A percentile compares a stretch with the other conserved stretches of the same genome.
Evolutionary conservation across 1,284 basidiomycete species (phyloP).

Genomic region (Trametes sp.): DNA sequence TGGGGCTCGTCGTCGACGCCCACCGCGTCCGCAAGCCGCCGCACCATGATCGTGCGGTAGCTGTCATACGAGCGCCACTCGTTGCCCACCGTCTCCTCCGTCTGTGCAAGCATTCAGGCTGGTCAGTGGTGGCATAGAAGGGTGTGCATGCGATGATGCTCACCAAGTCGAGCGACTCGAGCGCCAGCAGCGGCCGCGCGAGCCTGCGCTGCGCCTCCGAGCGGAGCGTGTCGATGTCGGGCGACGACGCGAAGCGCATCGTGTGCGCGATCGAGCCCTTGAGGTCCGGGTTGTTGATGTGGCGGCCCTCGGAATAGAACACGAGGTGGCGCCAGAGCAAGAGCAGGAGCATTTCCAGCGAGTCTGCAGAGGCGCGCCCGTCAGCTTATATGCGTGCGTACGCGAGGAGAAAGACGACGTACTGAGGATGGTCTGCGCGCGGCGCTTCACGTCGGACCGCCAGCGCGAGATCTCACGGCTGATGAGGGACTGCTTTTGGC

Average conservation of each 20-base stretch:
- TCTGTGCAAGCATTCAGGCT: constrained; percentile 15
- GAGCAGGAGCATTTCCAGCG: constrained; percentile 84
- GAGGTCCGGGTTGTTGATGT: constrained; percentile 46
- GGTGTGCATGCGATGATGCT: too few relatives aligned
- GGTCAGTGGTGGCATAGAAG: background rate
- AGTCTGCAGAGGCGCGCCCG: constrained; percentile 52
- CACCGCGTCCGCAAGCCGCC: constrained; percentile 65
- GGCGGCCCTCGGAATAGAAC: constrained; percentile 58
- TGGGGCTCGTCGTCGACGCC: constrained; percentile 55
- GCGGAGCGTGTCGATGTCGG: constrained; percentile 60
- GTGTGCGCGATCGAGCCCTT: constrained; percentile 55
- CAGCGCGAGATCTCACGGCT: constrained; percentile 65
- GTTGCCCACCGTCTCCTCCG: constrained; percentile 36
- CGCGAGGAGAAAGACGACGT: constrained; percentile 38
- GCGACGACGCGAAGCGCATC: constrained; percentile 61
- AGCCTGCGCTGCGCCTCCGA: constrained; percentile 62
- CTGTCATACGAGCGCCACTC: constrained; percentile 67
- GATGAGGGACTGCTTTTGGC: constrained; percentile 71
- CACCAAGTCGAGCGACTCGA: constrained; percentile 61
- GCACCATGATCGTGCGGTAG: constrained; percentile 75
- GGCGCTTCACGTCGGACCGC: constrained; percentile 50
- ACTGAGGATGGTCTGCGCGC: constrained; percentile 64
- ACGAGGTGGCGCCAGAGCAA: constrained; percentile 88
- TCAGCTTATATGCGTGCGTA: constrained; percentile 9
- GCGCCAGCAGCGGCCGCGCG: constrained; percentile 55